Evolutionary conservation across 1,139 yeast genomes (phyloP), one percentile per base, ranked within the genome.

Genomic region (Lizanozyma gosingica): DNA sequence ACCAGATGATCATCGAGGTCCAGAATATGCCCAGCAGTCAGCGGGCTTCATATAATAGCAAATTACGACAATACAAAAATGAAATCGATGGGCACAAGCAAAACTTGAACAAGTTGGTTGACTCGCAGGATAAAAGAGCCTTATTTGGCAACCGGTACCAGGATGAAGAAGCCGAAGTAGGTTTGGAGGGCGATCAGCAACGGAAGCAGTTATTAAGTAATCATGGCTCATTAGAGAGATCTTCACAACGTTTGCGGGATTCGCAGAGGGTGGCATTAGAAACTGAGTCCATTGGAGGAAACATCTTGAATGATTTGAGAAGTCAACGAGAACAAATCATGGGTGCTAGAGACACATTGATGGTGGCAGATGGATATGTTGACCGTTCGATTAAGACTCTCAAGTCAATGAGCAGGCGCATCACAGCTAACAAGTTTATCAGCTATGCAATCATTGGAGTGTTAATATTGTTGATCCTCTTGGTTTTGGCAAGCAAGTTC

Each of bases 391-490:
- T 94, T 44, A 77, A 84, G 44, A 94, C 98, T 1, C 67, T 94
- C 54, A 81, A 87, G 53, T 75, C 87, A 17, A 94, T 94, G 98
- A 83, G 96, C 27, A 74, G 97, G 60, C 68, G 98, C 54, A 73
- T 92, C 71, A 90, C 94, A n/a, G 94, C 97, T 3, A 94, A 94
- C 62, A 83, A 88, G 60, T 73, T 90, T 51, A 86, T 94, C 46
- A 88, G 95, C 44, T 87, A 88, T 53, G 95, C 95, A n/a, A 92
- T 94, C 44, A 92, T 94, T 44, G 95, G 85, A 2, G 90, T 92
- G 14, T 73, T 94, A 54, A 79, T 92, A 4, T 57, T 92, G 43
- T 72, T 94, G 53, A 94, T 94, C 43, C 67, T 92, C 47, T 71
- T 94, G 49, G 97, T 90, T 17, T 70, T 92, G 47, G 88, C 86